Conservation (phyloP, 805 yeast species). For the fission yeast (Schizosaccharomyces pombe) region DNA sequence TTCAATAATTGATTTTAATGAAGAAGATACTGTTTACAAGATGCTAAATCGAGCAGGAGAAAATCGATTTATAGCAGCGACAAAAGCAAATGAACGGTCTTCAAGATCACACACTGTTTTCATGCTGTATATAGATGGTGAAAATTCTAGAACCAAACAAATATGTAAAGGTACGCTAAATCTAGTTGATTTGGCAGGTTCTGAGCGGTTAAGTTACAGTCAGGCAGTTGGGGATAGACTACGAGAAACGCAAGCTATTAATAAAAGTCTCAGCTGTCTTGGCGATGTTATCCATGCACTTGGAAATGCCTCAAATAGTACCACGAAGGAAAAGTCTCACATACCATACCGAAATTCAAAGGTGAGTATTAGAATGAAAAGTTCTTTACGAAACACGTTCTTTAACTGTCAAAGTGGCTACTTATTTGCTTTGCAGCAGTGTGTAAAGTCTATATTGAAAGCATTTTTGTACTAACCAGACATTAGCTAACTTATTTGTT, state of each 20-base stretch:
- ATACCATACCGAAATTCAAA: constrained; percentile 50
- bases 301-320: constrained; percentile 18
- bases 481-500: constrained; percentile 43
- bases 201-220: constrained; percentile 58
- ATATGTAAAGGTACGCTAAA: constrained; percentile 41
- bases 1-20: constrained; percentile 24
- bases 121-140: constrained; percentile 37
- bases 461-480: not conserved
- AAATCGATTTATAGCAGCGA: constrained; percentile 57
- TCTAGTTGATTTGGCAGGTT: constrained; percentile 80
- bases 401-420: too few species aligned
- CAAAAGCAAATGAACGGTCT: constrained; percentile 58
- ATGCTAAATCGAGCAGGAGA: constrained; percentile 32
- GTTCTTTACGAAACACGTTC: too few species aligned
- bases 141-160: constrained; percentile 26
- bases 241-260: constrained; percentile 71
- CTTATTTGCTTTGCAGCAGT: too few species aligned
- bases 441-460: too few species aligned
- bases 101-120: constrained; percentile 83
- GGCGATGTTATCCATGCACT: constrained; percentile 75
- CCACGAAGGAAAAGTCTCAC: constrained; percentile 18
- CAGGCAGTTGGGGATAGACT: constrained; percentile 60
- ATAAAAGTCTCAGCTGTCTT: constrained; percentile 66
- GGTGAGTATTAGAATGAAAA: too few species aligned
- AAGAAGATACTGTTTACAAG: constrained; percentile 25